A percentile compares a stretch with the other conserved stretches of the same genome.
Conservation (phyloP, 495 filamentous ascomycete species). For the Glonium stellatum region DNA sequence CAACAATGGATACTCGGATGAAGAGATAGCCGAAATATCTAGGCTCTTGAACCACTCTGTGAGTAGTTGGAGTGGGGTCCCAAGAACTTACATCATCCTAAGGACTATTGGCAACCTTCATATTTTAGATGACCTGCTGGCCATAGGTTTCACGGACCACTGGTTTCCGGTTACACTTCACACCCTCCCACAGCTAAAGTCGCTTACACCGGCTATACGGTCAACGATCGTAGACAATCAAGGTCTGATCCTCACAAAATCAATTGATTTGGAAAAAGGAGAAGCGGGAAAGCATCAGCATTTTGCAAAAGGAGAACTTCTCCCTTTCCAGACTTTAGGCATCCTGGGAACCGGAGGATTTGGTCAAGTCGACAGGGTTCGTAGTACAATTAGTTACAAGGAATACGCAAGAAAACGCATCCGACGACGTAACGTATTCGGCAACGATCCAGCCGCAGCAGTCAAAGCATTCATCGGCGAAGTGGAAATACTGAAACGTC, state of each 20-base stretch:
- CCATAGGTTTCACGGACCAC: conserved; percentile 9
- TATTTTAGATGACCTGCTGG: conserved; percentile 7
- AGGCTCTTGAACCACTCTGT: background rate
- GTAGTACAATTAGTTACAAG: conserved; percentile 13
- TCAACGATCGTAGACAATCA: conserved; percentile 10
- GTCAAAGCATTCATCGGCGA: conserved; percentile 14
- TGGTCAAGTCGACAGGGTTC: conserved; percentile 15
- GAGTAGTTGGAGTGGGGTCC: background rate
- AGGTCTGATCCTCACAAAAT: conserved; percentile 17
- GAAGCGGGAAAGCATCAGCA: conserved; percentile 9
- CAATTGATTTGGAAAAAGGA: conserved; percentile 19
- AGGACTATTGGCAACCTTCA: conserved; percentile 1
- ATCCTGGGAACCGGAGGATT: conserved; percentile 7
- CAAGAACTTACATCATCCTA: conserved; percentile 6
- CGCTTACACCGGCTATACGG: background rate
- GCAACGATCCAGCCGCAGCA: conserved; percentile 1
- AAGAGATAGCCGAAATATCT: background rate
- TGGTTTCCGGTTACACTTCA: conserved; percentile 13
- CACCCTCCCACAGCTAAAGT: background rate
- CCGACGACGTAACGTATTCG: conserved; percentile 8
- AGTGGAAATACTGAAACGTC: conserved; percentile 13
- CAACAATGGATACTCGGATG: background rate
- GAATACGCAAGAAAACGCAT: conserved; percentile 24
- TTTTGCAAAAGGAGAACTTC: conserved; percentile 3
- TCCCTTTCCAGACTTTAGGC: conserved; percentile 4